Conservation (phyloP, 805 yeast genomes). For the Candida cerambycidarum region DNA sequence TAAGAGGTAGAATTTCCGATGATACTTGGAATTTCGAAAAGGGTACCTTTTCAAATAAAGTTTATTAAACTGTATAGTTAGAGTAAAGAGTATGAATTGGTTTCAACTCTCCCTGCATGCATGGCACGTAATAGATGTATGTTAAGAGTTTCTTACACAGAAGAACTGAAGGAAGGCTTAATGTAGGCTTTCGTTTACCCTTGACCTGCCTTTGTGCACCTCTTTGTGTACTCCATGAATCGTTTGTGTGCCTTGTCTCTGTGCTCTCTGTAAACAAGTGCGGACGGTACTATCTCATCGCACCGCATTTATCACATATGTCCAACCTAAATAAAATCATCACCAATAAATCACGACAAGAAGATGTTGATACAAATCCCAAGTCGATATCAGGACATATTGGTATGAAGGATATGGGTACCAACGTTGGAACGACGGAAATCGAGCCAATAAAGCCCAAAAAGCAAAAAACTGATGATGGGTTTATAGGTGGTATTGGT, state of each 20-base stretch:
- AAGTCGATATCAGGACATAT: conserved; percentile 70
- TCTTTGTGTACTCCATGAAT: too few relatives aligned
- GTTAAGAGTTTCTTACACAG: too few relatives aligned
- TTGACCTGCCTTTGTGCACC: too few relatives aligned
- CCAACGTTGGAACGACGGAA: not conserved
- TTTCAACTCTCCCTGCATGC: too few relatives aligned
- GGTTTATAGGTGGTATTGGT: not conserved
- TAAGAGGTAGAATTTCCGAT: conserved; percentile 95
- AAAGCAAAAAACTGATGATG: not conserved
- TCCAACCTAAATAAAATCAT: conserved; percentile 21
- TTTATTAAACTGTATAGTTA: conserved; percentile 29
- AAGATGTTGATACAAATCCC: conserved; percentile 59
- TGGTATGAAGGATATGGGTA: conserved; percentile 70
- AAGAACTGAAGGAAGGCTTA: too few relatives aligned
- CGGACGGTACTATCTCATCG: not conserved
- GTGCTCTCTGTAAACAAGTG: too few relatives aligned
- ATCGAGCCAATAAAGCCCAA: not conserved
- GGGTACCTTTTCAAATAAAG: conserved; percentile 46
- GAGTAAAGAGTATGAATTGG: too few relatives aligned
- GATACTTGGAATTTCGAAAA: conserved; percentile 86
- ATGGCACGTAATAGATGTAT: too few relatives aligned
- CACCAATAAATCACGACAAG: conserved; percentile 31
- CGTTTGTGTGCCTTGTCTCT: too few relatives aligned
- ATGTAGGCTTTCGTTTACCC: too few relatives aligned
- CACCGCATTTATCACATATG: too few relatives aligned